These are phyloP conservation scores for Gilbertella persicaria DNA, from an alignment of 371 early-diverging fungal species.

Conservation along the genomic window DNA sequence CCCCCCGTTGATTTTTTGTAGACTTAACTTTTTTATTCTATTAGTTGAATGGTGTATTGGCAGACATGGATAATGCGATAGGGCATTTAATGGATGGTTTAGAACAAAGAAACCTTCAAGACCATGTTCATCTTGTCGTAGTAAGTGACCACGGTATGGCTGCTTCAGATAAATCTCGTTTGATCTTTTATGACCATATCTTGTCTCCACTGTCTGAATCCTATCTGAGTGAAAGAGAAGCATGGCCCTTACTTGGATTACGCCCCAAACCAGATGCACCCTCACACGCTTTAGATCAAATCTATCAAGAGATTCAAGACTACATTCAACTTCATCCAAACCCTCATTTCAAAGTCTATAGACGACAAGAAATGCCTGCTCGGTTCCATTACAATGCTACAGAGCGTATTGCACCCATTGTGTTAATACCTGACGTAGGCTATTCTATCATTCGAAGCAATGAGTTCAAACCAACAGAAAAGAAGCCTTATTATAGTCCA, in stretches of 20 bases:
- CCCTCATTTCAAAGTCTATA: constrained; percentile 62
- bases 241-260: constrained; percentile 46
- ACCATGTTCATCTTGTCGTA: constrained; percentile 75
- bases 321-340: constrained; percentile 39
- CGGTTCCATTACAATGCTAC: constrained; percentile 63
- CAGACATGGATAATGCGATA: constrained; percentile 66
- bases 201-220: constrained; percentile 26
- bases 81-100: constrained; percentile 62
- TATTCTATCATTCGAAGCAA: constrained; percentile 36
- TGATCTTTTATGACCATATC: constrained; percentile 75
- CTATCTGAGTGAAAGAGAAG: constrained; percentile 30
- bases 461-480: constrained; percentile 1
- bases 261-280: constrained; percentile 50
- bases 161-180: constrained; percentile 38
- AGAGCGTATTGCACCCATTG: constrained; percentile 72
- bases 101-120: constrained; percentile 52
- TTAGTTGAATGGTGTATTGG: constrained; percentile 64
- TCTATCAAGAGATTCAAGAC: constrained; percentile 37
- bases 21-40: no score
- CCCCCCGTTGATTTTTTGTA: no score
- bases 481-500: constrained; percentile 7
- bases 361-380: constrained; percentile 61
- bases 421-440: constrained; percentile 68
- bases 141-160: constrained; percentile 95
- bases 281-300: constrained; percentile 20